Conservation (phyloP, 73 alveolate genomes). For the Paramecium caudatum region DNA sequence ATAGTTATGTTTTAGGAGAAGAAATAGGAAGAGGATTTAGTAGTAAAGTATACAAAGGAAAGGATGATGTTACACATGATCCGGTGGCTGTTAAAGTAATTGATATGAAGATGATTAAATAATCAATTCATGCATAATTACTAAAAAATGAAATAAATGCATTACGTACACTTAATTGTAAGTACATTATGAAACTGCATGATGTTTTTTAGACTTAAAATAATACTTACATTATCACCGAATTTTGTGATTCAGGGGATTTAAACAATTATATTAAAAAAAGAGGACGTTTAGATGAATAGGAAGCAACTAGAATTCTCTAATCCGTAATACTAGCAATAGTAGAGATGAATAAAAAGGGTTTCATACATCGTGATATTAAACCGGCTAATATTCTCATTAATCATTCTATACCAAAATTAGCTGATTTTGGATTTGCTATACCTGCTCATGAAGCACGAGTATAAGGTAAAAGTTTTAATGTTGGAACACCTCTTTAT, state of each 20-base stretch:
- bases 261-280: constrained; percentile 54
- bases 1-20: constrained; percentile 65
- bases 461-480: constrained; percentile 70
- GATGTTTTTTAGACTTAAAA: constrained; percentile 72
- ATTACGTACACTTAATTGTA: constrained; percentile 32
- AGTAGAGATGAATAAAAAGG: constrained; percentile 63
- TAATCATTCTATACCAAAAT: constrained; percentile 61
- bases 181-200: constrained; percentile 43
- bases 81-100: constrained; percentile 76
- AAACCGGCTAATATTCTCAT: constrained; percentile 73
- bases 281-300: constrained; percentile 65
- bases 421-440: constrained; percentile 78
- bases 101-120: constrained; percentile 75
- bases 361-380: constrained; percentile 72
- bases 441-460: constrained; percentile 61
- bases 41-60: constrained; percentile 74
- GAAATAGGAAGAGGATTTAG: constrained; percentile 73
- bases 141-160: constrained; percentile 74
- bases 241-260: constrained; percentile 77
- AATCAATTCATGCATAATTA: constrained; percentile 61
- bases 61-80: constrained; percentile 62
- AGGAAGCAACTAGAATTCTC: constrained; percentile 64
- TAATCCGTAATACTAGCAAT: constrained; percentile 42
- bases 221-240: constrained; percentile 74
- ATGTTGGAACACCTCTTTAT: constrained; percentile 92